Base-by-base conservation (phyloP, 202 grass and related monocot species). In the Musa balbisiana region DNA sequence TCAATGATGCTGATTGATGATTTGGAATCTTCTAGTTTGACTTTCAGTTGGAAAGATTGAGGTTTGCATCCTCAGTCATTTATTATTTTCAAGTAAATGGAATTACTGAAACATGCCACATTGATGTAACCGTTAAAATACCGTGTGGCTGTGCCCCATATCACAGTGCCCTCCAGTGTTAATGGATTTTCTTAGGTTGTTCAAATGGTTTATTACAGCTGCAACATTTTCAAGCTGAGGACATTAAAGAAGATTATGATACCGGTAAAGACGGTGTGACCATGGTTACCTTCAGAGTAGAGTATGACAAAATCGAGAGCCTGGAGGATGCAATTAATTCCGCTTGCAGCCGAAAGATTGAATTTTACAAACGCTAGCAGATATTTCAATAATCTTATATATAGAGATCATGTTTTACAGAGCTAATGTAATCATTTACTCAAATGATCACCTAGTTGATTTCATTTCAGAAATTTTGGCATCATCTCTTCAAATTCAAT, bases 221-320 rank as follows among this genome's bases (percentile, higher is more conserved):
- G 59, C 89, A 94, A 23, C 78, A 84, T 90, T 99, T 88, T 70
- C 80, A 92, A 84, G 95, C 79, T 21, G 91, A 94, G 83, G 95
- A 90, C 85, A 99, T 99, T 67, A 90, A 94, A 70, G 91, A 99
- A 60, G 91, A 99, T 56, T 94, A 98, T 49, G 91, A 98, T 82
- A 98, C 89, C 65, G 91, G 87, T 51, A 92, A 94, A 80, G 87
- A 98, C 87, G 87, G 85, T 84, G 87, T 76, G 12, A 88, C 92
- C 73, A 88, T 94, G 73, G 89, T 94, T 73, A 90, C 90, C 55
- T 99, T 94, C 76, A 94, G 81, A 87, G 78, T 90, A 62, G 87
- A 87, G 78, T 90, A 88, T 88, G 91, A 92, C 83, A 99, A 94
- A 76, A 75, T 90, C 43, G 85, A 87, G 29, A 85, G 74, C 80